These are phyloP conservation scores for Auricularia cornea DNA, from an alignment of 768 basidiomycete species.

Conservation along the genomic window DNA sequence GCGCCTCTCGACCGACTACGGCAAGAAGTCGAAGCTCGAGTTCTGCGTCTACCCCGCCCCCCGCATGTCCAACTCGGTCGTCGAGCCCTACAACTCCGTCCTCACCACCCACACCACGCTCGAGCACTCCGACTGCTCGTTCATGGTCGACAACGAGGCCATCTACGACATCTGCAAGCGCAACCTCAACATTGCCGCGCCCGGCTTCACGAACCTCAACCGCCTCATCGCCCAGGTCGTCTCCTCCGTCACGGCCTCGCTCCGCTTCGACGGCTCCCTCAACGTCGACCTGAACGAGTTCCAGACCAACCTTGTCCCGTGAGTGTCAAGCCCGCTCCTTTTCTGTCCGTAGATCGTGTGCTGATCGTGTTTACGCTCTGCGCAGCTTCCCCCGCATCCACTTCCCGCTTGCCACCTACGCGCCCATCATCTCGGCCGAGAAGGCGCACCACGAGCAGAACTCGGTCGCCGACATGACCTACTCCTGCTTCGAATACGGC, in stretches of 20 bases:
- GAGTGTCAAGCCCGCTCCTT: constrained; percentile 27
- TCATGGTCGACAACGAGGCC: constrained; percentile 99
- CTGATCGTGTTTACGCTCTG: constrained; percentile 6
- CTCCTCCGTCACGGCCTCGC: constrained; percentile 92
- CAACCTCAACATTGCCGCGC: constrained; percentile 75
- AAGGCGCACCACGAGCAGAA: constrained; percentile 96
- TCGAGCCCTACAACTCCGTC: constrained; percentile 98
- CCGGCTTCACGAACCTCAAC: constrained; percentile 91
- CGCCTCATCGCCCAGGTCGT: constrained; percentile 97
- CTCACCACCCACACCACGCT: constrained; percentile 98
- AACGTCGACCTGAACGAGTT: constrained; percentile 98
- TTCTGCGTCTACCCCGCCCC: constrained; percentile 97
- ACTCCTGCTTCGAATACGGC: constrained; percentile 92
- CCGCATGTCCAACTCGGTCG: constrained; percentile 89
- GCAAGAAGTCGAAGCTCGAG: constrained; percentile 98
- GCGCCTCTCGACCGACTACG: constrained; percentile 95
- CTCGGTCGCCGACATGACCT: constrained; percentile 97
- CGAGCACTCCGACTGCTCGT: constrained; percentile 99
- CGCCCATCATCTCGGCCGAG: constrained; percentile 89
- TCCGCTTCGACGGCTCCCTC: constrained; percentile 94
- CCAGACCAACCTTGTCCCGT: constrained; percentile 98
- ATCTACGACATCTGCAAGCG: constrained; percentile 99
- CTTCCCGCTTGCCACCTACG: constrained; percentile 95
- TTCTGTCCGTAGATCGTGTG: constrained; percentile 4
- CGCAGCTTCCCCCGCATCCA: constrained; percentile 92